A percentile compares a stretch with the other conserved stretches of the same genome.
Evolutionary conservation across 2,329 filamentous ascomycete genomes (phyloP).

Genomic region (Xylariaceae sp.): DNA sequence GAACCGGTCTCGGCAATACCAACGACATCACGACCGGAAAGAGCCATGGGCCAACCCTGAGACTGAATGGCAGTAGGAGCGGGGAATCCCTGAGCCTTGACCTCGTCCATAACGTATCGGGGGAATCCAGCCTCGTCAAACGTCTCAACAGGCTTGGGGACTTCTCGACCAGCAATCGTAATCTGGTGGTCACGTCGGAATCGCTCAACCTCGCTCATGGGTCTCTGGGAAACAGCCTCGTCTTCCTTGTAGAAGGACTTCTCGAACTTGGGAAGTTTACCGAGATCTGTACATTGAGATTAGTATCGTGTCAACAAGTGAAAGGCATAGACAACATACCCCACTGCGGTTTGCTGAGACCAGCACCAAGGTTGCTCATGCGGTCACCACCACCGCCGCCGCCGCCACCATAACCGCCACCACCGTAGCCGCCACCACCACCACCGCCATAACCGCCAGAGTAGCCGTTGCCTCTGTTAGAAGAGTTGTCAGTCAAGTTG

Average conservation of each 20-base stretch:
- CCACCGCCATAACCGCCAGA: slow-evolving; percentile 46
- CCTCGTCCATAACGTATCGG: slow-evolving; percentile 94
- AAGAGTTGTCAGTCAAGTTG: slow-evolving; percentile 36
- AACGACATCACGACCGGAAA: slow-evolving; percentile 95
- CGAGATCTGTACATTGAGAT: slow-evolving; percentile 56
- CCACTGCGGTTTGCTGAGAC: slow-evolving; percentile 84
- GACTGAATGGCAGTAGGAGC: slow-evolving; percentile 95
- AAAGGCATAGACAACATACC: slow-evolving; percentile 50
- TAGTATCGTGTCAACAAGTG: slow-evolving; percentile 11
- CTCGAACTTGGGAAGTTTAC: slow-evolving; percentile 86
- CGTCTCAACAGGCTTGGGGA: slow-evolving; percentile 90
- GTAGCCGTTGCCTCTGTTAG: slow-evolving; percentile 43
- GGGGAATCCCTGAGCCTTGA: slow-evolving; percentile 95
- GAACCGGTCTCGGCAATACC: slow-evolving; percentile 99
- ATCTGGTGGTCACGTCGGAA: slow-evolving; percentile 86
- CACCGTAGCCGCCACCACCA: slow-evolving; percentile 47
- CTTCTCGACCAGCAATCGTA: slow-evolving; percentile 69
- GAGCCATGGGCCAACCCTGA: slow-evolving; percentile 98
- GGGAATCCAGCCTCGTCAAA: slow-evolving; percentile 98
- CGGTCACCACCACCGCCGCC: slow-evolving; percentile 66
- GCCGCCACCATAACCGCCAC: slow-evolving; percentile 58
- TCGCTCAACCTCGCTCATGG: slow-evolving; percentile 72
- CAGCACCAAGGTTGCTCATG: slow-evolving; percentile 86
- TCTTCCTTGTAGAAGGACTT: slow-evolving; percentile 99
- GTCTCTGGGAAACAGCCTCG: slow-evolving; percentile 67